These are phyloP conservation scores for Huntiella abstrusa DNA, from an alignment of 2,329 filamentous ascomycete species.

Conservation along the genomic window DNA sequence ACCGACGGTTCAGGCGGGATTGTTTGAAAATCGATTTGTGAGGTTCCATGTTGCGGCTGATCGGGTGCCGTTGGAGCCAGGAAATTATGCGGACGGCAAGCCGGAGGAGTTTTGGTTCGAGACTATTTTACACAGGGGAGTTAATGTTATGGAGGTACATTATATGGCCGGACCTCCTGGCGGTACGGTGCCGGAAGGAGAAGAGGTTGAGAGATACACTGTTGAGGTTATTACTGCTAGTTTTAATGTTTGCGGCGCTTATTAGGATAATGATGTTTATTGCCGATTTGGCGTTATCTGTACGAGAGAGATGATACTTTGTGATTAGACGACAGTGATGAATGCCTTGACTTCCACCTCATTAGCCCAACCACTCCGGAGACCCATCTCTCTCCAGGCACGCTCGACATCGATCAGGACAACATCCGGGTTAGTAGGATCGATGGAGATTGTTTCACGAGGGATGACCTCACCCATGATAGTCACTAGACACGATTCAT, in stretches of 20 bases:
- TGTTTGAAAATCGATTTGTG: conserved; percentile 10
- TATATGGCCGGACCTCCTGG: conserved; percentile 51
- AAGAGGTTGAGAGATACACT: conserved; percentile 37
- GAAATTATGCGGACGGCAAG: conserved; percentile 33
- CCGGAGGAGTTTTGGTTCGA: conserved; percentile 55
- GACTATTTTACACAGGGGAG: conserved; percentile 46
- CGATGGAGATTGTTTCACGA: conserved; percentile 41
- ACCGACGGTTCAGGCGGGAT: conserved; percentile 3
- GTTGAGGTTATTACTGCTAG: conserved; percentile 63
- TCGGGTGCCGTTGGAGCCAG: conserved; percentile 36
- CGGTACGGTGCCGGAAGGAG: conserved; percentile 33
- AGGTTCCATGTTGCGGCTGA: conserved; percentile 23
- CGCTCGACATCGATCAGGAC: conserved; percentile 57
- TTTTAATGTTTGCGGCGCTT: conserved; percentile 29
- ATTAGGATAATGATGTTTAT: conserved; percentile 1
- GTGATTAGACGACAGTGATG: conserved; percentile 20
- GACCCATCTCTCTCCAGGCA: conserved; percentile 59
- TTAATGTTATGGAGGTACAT: conserved; percentile 64
- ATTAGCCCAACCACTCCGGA: conserved; percentile 60
- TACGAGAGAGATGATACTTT: not conserved
- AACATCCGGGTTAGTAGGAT: conserved; percentile 33
- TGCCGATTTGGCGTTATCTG: conserved; percentile 1
- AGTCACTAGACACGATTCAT: conserved; percentile 51
- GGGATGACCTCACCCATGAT: conserved; percentile 57
- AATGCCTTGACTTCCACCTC: conserved; percentile 53